phyloP scores from a whole-genome alignment of 2,329 filamentous ascomycete species.

The Trichoderma simmonsii region DNA sequence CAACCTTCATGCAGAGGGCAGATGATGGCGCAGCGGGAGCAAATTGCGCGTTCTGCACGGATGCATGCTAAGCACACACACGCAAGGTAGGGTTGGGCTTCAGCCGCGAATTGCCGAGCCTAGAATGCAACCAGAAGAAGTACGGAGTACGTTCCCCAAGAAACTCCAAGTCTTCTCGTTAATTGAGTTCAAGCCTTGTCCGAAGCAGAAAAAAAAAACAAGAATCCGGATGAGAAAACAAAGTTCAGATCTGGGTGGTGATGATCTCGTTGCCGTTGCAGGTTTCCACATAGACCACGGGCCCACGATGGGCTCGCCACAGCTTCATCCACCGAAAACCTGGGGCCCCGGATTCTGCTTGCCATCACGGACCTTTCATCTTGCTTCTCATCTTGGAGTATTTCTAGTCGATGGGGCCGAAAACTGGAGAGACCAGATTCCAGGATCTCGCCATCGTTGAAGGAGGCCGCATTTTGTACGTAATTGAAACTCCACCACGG shows the following conservation, averaged over 20 bases:
- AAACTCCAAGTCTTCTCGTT: neutral
- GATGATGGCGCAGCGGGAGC: neutral
- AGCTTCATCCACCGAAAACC: slow-evolving; percentile 9
- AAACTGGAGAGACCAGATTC: slow-evolving; percentile 14
- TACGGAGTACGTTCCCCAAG: neutral
- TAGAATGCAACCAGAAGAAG: neutral
- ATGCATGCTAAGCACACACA: neutral
- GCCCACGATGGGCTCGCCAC: neutral
- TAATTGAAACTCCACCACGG: slow-evolving; percentile 18
- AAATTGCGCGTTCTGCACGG: neutral
- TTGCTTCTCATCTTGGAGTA: slow-evolving; percentile 4
- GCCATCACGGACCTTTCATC: neutral
- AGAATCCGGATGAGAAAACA: neutral
- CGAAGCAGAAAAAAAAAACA: neutral
- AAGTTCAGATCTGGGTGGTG: neutral
- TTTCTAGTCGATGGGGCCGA: slow-evolving; percentile 9
- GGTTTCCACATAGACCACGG: neutral
- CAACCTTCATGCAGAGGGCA: neutral
- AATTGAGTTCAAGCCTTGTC: slow-evolving; percentile 11
- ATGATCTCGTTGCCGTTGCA: neutral
- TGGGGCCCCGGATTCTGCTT: slow-evolving; percentile 15
- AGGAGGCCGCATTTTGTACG: slow-evolving; percentile 13
- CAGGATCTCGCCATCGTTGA: slow-evolving; percentile 11
- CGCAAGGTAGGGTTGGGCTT: neutral
- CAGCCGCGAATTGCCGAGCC: slow-evolving; percentile 16